These are phyloP conservation scores for Globisporangium viniferum DNA, from an alignment of 352 stramenopile genomes.

Conservation along the genomic window DNA sequence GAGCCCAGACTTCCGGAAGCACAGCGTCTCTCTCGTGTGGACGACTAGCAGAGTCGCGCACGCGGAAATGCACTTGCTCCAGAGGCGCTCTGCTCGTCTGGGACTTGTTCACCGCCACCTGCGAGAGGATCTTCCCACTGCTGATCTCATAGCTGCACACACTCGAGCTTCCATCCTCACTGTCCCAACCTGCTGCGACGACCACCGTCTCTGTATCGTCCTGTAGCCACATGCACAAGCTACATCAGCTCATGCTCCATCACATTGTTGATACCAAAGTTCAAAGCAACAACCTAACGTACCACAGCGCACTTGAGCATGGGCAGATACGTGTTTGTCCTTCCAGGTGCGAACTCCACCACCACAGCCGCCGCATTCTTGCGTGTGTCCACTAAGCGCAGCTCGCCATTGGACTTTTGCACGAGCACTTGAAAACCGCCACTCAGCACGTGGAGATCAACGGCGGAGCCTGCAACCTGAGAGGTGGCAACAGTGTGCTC, in stretches of 20 bases:
- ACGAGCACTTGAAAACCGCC: slow-evolving; percentile 37
- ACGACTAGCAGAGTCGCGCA: slow-evolving; percentile 3
- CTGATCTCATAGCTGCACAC: slow-evolving; percentile 33
- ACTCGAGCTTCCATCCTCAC: slow-evolving; percentile 15
- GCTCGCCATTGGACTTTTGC: slow-evolving; percentile 43
- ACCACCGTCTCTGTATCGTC: slow-evolving; percentile 30
- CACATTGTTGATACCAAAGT: not conserved
- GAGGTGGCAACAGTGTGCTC: slow-evolving; percentile 17
- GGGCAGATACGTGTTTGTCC: slow-evolving; percentile 27
- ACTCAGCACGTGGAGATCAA: slow-evolving; percentile 38
- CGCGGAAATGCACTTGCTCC: slow-evolving; percentile 37
- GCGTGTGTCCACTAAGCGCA: slow-evolving; percentile 47
- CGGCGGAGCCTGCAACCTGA: slow-evolving; percentile 17
- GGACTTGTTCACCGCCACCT: slow-evolving; percentile 19
- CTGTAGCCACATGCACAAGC: slow-evolving; percentile 11
- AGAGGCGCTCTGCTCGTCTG: slow-evolving; percentile 10
- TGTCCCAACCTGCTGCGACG: slow-evolving; percentile 18
- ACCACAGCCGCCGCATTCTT: slow-evolving; percentile 28
- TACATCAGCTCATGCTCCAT: not conserved
- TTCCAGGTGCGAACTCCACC: slow-evolving; percentile 29
- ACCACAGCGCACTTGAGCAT: slow-evolving; percentile 31
- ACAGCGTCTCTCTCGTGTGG: slow-evolving; percentile 11
- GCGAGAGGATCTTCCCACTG: slow-evolving; percentile 19
- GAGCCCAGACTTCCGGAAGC: slow-evolving; percentile 36
- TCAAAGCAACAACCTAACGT: slow-evolving; percentile 5